Conservation (phyloP, 768 basidiomycete species). For the Podaxis rugospora region DNA sequence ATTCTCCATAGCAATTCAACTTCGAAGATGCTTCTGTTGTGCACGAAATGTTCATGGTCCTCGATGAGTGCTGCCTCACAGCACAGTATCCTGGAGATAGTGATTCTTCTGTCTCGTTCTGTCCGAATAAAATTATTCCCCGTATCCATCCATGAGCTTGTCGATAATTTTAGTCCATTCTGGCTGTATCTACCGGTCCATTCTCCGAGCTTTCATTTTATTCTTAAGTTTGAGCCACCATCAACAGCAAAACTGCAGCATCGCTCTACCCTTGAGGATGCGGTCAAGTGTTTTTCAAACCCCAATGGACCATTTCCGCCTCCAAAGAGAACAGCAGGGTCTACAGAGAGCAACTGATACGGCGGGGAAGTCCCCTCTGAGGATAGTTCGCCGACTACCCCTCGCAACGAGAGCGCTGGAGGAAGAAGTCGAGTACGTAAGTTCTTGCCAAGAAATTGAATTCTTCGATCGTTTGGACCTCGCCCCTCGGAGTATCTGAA, state of each 20-base stretch:
- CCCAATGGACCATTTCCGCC: neutral
- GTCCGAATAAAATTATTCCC: neutral
- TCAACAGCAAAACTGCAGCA: neutral
- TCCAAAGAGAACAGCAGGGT: neutral
- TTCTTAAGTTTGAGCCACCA: neutral
- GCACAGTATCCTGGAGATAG: neutral
- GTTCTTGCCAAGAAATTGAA: conserved; percentile 4
- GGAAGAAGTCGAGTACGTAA: conserved; percentile 11
- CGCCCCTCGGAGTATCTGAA: conserved; percentile 10
- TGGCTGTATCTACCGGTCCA: neutral
- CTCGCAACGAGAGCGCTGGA: conserved; percentile 10
- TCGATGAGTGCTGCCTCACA: neutral
- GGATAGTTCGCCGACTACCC: neutral
- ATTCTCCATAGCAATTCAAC: neutral
- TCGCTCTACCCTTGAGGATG: neutral
- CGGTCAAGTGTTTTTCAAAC: neutral
- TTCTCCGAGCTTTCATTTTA: neutral
- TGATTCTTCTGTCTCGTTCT: neutral
- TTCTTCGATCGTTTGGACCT: neutral
- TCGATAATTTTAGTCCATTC: neutral
- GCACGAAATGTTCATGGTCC: neutral
- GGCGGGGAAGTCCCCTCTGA: neutral
- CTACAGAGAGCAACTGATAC: neutral
- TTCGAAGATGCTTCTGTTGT: neutral
- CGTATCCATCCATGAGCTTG: neutral